phyloP scores from a whole-genome alignment of 2,329 filamentous ascomycete genomes.

The Trichoderma lentiforme region DNA sequence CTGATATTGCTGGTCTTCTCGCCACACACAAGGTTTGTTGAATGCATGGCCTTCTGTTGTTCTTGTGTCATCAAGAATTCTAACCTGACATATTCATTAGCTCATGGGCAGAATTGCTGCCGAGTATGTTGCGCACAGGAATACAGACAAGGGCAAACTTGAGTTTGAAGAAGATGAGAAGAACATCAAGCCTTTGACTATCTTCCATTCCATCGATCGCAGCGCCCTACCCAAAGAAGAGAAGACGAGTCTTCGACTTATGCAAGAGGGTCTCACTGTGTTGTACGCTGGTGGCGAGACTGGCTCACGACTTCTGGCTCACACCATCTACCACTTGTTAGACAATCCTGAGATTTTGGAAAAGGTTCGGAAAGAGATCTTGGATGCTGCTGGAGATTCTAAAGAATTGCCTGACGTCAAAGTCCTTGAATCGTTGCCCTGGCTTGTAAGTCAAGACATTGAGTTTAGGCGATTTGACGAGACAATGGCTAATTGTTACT shows the following conservation, averaged over 20 bases:
- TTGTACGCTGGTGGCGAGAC: constrained; percentile 1
- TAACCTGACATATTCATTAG: background rate
- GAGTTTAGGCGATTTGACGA: background rate
- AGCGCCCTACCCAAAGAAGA: background rate
- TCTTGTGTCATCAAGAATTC: background rate
- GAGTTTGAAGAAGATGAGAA: background rate
- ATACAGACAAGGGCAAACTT: background rate
- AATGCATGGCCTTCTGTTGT: background rate
- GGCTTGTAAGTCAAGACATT: background rate
- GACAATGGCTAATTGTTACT: background rate
- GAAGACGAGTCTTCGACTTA: background rate
- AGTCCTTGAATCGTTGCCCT: background rate
- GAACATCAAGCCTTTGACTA: background rate
- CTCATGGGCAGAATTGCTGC: background rate
- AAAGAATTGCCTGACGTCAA: background rate
- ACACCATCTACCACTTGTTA: background rate
- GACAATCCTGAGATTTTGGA: background rate
- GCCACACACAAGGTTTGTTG: background rate
- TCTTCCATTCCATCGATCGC: background rate
- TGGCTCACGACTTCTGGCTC: background rate
- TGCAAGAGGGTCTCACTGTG: background rate
- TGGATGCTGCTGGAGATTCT: background rate
- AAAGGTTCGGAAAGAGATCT: background rate
- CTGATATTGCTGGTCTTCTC: background rate
- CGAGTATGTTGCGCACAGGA: background rate